Base-by-base conservation (phyloP, 495 filamentous ascomycete species). In the Glonium stellatum region DNA sequence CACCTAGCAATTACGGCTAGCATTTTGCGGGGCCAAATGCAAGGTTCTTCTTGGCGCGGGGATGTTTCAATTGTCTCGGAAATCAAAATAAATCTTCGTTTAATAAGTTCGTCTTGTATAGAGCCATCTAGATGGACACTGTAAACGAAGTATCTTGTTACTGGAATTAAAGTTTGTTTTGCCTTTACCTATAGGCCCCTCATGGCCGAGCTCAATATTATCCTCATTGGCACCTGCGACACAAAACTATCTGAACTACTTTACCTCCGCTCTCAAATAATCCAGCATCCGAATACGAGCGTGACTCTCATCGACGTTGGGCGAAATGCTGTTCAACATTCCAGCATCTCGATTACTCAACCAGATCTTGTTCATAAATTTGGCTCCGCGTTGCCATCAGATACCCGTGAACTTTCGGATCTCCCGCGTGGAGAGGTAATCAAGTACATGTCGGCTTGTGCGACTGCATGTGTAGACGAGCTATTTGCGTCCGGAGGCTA, bases 211-310 rank as follows among this genome's bases (percentile, higher is more conserved):
- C 27, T 31, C 27, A 31, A 31, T 31, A 31, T 89, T 41, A 72
- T 80, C 56, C 70, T 87, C 23, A 67, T 88, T 35, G 86, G 86
- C 54, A 89, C 85, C 12, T 82, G 79, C 69, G 86, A 89, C 69
- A 87, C 84, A 51, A 89, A 89, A 64, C 77, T 83, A 11, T 36
- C 71, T 4, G 82, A 87, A 62, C 75, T 84, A 11, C 74, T 86
- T 15, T 85, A 80, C 70, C 76, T 84, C 31, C 73, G 77, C 46
- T 67, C 73, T 0, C 74, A 76, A 50, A 76, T 84, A 57, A 60
- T 77, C 5, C 37, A 67, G n/a, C 37, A 62, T 35, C 21, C 54
- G 5, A 48, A 49, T 9, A 39, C 67, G 21, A 68, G 68, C 23
- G 78, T 83, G 36, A 71, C 77, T 37, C 50, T 87, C 41, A 75